phyloP scores from a whole-genome alignment of 148 eudicot species.

The Mesembryanthemum crystallinum region DNA sequence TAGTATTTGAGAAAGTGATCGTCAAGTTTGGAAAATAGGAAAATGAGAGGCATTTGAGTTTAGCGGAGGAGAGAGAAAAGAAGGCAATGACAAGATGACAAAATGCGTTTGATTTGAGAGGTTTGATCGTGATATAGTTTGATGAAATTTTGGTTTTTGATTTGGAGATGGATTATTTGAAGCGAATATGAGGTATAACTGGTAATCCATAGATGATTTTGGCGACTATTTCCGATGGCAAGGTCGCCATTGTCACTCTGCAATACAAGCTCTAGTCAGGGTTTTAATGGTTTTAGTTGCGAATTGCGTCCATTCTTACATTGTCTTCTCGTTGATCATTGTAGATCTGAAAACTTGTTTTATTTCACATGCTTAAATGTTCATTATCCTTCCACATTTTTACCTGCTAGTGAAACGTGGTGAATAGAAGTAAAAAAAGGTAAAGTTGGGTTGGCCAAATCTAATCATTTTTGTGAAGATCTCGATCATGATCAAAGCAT shows the following conservation, averaged over 20 bases:
- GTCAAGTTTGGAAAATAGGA: constrained; percentile 2
- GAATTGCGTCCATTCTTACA: too few species aligned
- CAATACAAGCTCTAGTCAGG: background rate
- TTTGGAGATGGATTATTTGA: constrained; percentile 23
- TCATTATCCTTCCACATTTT: too few species aligned
- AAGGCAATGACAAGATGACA: constrained; percentile 13
- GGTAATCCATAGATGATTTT: constrained; percentile 23
- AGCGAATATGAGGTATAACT: constrained; percentile 5
- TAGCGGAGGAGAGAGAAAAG: constrained; percentile 2
- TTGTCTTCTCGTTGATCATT: too few species aligned
- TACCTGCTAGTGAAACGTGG: too few species aligned
- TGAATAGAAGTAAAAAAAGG: too few species aligned
- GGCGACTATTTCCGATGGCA: constrained; percentile 17
- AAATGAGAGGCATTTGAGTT: background rate
- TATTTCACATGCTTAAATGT: too few species aligned
- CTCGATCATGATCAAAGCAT: too few species aligned
- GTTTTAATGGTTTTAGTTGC: background rate
- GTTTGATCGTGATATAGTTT: constrained; percentile 14
- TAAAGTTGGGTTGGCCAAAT: too few species aligned
- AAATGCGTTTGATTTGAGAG: background rate
- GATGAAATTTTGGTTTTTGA: constrained; percentile 25
- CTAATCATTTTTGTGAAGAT: too few species aligned
- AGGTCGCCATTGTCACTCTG: background rate
- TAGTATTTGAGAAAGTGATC: constrained; percentile 13
- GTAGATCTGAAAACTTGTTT: too few species aligned